Base-by-base conservation (phyloP, 2,329 filamentous ascomycete genomes). In the Penicillium sp. region DNA sequence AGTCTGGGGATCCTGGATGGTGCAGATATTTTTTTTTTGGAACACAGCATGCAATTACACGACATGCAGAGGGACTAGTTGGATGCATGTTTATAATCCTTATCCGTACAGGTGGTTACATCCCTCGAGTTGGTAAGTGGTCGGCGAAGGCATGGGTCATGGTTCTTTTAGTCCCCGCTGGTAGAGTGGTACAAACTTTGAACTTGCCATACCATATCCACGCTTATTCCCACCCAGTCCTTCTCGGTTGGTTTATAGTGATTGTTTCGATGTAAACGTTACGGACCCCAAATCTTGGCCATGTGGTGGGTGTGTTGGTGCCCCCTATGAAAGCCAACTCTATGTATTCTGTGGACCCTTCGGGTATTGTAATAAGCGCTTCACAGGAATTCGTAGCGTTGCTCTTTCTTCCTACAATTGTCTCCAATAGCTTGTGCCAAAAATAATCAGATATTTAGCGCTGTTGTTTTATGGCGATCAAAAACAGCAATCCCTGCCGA, bases 131-230 rank as follows among this genome's bases (percentile, higher is more conserved):
- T 49, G 37, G 33, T 17, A 40, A 22, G 9, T 51, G 53, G 28
- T 51, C 41, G 44, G 44, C 38, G 45, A 58, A 16, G 38, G 2
- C 44, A 50, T 38, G 22, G 40, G 38, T 36, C 35, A 47, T 60
- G 63, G 59, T 38, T 56, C 17, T 51, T 8, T 35, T 50, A 9
- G 53, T 55, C 53, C 46, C 52, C 47, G 53, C 47, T 41, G 40
- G 44, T 44, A 11, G 22, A 53, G 45, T 54, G 12, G 31, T 40
- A 54, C 51, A 19, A 25, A 49, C 38, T 19, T 22, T 33, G 35
- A 25, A n/a, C 8, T 38, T 48, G 16, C 19, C n/a, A 17, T 26
- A 14, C 43, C 14, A 26, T 8, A 19, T 35, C 4, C 19, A 43
- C 22, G 6, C 17, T 33, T 25, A 19, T 22, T 40, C 30, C 10